phyloP scores from a whole-genome alignment of 129 eudicot species.

The Calendula officinalis region DNA sequence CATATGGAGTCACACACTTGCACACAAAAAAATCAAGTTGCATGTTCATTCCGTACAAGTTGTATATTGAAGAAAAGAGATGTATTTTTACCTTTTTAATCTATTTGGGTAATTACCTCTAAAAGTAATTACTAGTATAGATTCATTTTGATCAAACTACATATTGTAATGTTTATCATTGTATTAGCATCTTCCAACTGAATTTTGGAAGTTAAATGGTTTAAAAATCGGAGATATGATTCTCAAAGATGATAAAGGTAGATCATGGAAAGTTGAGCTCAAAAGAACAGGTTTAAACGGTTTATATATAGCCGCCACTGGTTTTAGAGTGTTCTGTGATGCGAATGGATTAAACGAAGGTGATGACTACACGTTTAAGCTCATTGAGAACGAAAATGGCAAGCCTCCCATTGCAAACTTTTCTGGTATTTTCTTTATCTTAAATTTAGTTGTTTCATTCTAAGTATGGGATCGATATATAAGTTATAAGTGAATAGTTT shows the following conservation, averaged over 20 bases:
- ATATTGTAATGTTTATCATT: not conserved
- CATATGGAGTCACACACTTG: too few species aligned
- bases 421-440: not conserved
- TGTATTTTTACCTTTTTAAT: too few species aligned
- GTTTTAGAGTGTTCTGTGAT: not conserved
- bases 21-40: too few species aligned
- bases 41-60: too few species aligned
- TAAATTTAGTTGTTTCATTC: not conserved
- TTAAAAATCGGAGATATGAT: slow-evolving; percentile 13
- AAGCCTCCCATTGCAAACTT: slow-evolving; percentile 17
- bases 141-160: not conserved
- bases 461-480: too few species aligned
- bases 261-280: slow-evolving; percentile 21
- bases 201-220: slow-evolving; percentile 18
- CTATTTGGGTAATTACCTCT: too few species aligned
- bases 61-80: too few species aligned
- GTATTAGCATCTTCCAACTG: slow-evolving; percentile 16
- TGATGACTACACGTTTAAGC: slow-evolving; percentile 26
- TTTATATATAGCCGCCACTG: not conserved
- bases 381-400: slow-evolving; percentile 15
- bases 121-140: too few species aligned
- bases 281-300: not conserved
- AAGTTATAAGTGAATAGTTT: too few species aligned
- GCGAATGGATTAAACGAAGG: slow-evolving; percentile 20
- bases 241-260: slow-evolving; percentile 17